Evolutionary conservation across 768 basidiomycete genomes (phyloP).

Genomic region (Auriscalpium vulgare): DNA sequence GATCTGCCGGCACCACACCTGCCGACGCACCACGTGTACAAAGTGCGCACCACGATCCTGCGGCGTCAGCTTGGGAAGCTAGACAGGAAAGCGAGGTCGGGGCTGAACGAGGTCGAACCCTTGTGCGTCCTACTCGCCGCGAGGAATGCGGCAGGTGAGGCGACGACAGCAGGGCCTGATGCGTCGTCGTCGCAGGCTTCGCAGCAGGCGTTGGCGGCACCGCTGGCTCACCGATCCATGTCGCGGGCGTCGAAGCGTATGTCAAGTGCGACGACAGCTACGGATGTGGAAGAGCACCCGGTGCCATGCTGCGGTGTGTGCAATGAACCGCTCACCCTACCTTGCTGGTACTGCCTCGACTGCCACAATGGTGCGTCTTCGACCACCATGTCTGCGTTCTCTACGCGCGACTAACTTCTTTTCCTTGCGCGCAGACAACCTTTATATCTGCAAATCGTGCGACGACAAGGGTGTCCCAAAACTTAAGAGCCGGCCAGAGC

Average conservation of each 20-base stretch:
- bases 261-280: too few species aligned
- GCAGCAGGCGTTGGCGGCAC: background rate
- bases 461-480: constrained; percentile 3
- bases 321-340: constrained; percentile 8
- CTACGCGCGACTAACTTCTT: background rate
- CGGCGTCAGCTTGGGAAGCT: background rate
- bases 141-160: background rate
- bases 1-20: constrained; percentile 20
- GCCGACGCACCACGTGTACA: constrained; percentile 24
- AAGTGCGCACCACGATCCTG: constrained; percentile 14
- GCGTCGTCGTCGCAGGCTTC: background rate
- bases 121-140: background rate
- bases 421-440: background rate
- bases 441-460: constrained; percentile 13
- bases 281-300: too few species aligned
- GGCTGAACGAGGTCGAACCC: background rate
- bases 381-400: background rate
- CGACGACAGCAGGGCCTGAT: background rate
- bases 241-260: too few species aligned
- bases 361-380: constrained; percentile 10
- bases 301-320: constrained; percentile 15
- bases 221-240: background rate
- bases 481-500: constrained; percentile 1
- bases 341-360: constrained; percentile 25
- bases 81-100: background rate